phyloP scores from a whole-genome alignment of 345 rosid genomes.

The Barbarea vulgaris region DNA sequence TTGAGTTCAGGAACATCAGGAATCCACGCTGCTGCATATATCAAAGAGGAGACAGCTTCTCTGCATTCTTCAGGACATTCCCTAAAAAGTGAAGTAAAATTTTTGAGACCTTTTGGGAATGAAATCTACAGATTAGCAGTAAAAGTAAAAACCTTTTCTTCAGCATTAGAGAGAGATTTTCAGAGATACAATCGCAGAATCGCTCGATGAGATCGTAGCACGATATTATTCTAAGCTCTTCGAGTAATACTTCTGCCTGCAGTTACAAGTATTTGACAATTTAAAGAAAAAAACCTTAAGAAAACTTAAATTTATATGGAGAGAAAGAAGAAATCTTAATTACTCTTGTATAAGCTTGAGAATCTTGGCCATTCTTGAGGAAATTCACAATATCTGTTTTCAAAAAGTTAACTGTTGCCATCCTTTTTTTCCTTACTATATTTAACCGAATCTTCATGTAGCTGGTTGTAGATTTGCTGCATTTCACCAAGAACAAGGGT shows the following conservation, averaged over 20 bases:
- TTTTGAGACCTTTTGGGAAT: neutral
- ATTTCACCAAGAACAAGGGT: slow-evolving; percentile 8
- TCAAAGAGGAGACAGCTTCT: slow-evolving; percentile 74
- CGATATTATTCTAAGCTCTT: slow-evolving; percentile 57
- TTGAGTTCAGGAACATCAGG: slow-evolving; percentile 80
- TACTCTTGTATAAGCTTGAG: slow-evolving; percentile 80
- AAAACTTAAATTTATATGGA: neutral
- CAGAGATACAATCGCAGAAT: slow-evolving; percentile 51
- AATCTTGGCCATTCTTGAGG: slow-evolving; percentile 56
- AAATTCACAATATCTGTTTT: slow-evolving; percentile 78
- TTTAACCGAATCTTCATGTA: slow-evolving; percentile 62
- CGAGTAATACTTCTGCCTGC: slow-evolving; percentile 75
- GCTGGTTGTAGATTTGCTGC: slow-evolving; percentile 63
- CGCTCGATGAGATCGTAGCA: slow-evolving; percentile 60
- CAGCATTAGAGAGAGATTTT: slow-evolving; percentile 55
- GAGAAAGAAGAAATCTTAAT: neutral
- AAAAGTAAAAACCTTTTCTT: slow-evolving; percentile 54
- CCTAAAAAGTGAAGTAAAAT: slow-evolving; percentile 40
- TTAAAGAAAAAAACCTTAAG: neutral
- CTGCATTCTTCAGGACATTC: slow-evolving; percentile 85
- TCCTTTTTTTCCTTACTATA: slow-evolving; percentile 59
- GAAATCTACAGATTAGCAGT: neutral
- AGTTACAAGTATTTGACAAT: neutral
- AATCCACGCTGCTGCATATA: slow-evolving; percentile 84
- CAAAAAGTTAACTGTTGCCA: slow-evolving; percentile 53